Conservation (phyloP, 257 asterid species). For the Buddleja alternifolia region DNA sequence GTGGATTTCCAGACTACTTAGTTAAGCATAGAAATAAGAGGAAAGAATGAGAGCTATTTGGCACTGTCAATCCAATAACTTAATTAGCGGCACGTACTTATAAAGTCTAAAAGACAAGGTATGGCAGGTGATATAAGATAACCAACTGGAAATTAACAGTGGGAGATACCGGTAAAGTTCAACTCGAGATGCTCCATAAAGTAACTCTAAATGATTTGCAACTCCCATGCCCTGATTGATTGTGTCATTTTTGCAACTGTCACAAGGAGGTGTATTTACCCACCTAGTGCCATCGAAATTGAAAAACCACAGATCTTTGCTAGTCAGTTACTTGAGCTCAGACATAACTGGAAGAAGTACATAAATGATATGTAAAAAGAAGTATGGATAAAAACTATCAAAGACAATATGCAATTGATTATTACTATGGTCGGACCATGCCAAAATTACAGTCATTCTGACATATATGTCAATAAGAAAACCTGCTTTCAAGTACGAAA, state of each 20-base stretch:
- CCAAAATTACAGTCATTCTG: slow-evolving; percentile 9
- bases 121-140: slow-evolving; percentile 23
- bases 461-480: slow-evolving; percentile 8
- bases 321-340: slow-evolving; percentile 30
- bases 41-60: slow-evolving; percentile 3
- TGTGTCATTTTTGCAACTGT: slow-evolving; percentile 72
- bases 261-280: slow-evolving; percentile 95
- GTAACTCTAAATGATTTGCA: slow-evolving; percentile 64
- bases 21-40: slow-evolving; percentile 7
- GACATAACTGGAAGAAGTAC: background rate
- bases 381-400: background rate
- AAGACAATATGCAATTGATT: slow-evolving; percentile 13
- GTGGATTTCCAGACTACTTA: slow-evolving; percentile 1
- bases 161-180: slow-evolving; percentile 74
- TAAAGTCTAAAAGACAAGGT: slow-evolving; percentile 15
- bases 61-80: background rate
- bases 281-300: slow-evolving; percentile 59
- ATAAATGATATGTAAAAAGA: slow-evolving; percentile 18
- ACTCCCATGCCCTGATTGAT: slow-evolving; percentile 73
- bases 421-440: background rate
- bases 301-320: slow-evolving; percentile 14
- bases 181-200: slow-evolving; percentile 78
- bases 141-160: background rate
- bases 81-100: slow-evolving; percentile 16
- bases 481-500: slow-evolving; percentile 8